Percentiles rank a stretch among this genome's conserved stretches.
phyloP scores from a whole-genome alignment of 208 protist genomes.

The Jaenimonas drosophilae region DNA sequence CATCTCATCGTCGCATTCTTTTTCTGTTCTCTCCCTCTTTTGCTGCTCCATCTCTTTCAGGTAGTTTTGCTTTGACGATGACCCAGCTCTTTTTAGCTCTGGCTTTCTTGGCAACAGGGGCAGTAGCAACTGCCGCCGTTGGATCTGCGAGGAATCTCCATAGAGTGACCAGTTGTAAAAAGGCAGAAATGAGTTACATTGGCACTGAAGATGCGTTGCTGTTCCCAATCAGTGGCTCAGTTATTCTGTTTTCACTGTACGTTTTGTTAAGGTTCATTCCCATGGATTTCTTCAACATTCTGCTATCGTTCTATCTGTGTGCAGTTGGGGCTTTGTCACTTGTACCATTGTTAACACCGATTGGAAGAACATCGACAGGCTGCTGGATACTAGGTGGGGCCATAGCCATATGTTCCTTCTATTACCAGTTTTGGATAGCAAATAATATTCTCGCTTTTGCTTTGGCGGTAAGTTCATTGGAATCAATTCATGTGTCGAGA shows the following conservation, averaged over 20 bases:
- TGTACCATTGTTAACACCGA: conserved; percentile 36
- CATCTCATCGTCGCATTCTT: neutral
- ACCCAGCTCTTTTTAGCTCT: conserved; percentile 47
- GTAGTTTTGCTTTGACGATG: conserved; percentile 5
- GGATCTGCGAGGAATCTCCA: conserved; percentile 29
- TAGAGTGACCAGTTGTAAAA: no score
- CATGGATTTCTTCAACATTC: conserved; percentile 51
- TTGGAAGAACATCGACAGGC: conserved; percentile 49
- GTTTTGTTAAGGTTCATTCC: conserved; percentile 72
- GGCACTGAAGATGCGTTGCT: conserved; percentile 53
- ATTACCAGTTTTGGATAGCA: conserved; percentile 87
- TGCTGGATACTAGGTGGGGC: conserved; percentile 49
- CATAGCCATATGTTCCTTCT: conserved; percentile 44
- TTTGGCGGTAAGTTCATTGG: conserved; percentile 73
- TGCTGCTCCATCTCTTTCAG: neutral
- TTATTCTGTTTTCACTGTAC: conserved; percentile 70
- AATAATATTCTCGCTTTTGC: conserved; percentile 93
- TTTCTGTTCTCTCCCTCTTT: conserved; percentile 5
- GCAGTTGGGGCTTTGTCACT: conserved; percentile 60
- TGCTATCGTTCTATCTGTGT: conserved; percentile 69
- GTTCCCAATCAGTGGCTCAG: conserved; percentile 72
- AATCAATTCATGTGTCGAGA: conserved; percentile 29
- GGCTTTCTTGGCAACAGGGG: conserved; percentile 23
- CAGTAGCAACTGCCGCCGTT: conserved; percentile 35
- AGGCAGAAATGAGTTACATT: conserved; percentile 16